phyloP scores from a whole-genome alignment of 2,329 filamentous ascomycete genomes.

The Pleurostoma richardsiae region DNA sequence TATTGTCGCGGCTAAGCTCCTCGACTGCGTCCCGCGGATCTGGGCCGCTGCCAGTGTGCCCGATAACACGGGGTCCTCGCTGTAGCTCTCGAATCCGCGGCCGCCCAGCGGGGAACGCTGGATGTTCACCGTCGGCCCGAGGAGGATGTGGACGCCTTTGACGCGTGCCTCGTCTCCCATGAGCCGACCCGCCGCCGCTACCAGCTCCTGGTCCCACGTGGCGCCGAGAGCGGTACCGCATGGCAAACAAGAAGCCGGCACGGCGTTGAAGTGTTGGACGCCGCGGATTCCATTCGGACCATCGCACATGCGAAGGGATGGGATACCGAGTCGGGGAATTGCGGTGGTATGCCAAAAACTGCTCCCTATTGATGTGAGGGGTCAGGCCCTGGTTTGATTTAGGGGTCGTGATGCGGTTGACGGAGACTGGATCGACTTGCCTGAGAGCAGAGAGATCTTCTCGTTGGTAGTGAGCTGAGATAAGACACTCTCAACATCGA shows the following conservation, averaged over 20 bases:
- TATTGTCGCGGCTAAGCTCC: slow-evolving; percentile 34
- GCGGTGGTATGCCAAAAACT: slow-evolving; percentile 7
- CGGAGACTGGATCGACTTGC: neutral
- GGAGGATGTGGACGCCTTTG: slow-evolving; percentile 68
- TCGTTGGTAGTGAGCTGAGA: neutral
- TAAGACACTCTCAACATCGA: neutral
- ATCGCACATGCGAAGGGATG: slow-evolving; percentile 10
- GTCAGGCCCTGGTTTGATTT: neutral
- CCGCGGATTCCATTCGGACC: slow-evolving; percentile 29
- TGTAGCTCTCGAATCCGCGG: slow-evolving; percentile 41
- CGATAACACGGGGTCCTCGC: slow-evolving; percentile 40
- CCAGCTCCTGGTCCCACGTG: slow-evolving; percentile 55
- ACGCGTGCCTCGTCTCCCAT: slow-evolving; percentile 46
- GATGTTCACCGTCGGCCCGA: slow-evolving; percentile 58
- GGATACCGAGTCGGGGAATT: slow-evolving; percentile 6
- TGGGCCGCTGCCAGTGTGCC: slow-evolving; percentile 36
- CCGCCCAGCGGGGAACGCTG: slow-evolving; percentile 41
- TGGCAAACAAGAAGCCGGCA: slow-evolving; percentile 23
- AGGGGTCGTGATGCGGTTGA: no score
- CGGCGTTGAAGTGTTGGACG: slow-evolving; percentile 18
- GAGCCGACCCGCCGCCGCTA: slow-evolving; percentile 49
- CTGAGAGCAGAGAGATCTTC: neutral
- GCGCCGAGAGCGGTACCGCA: slow-evolving; percentile 43
- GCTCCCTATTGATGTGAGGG: neutral
- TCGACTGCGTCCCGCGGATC: slow-evolving; percentile 36